A percentile compares a stretch with the other conserved stretches of the same genome.
Conservation (phyloP, 768 basidiomycete species). For the Boletales sp. region DNA sequence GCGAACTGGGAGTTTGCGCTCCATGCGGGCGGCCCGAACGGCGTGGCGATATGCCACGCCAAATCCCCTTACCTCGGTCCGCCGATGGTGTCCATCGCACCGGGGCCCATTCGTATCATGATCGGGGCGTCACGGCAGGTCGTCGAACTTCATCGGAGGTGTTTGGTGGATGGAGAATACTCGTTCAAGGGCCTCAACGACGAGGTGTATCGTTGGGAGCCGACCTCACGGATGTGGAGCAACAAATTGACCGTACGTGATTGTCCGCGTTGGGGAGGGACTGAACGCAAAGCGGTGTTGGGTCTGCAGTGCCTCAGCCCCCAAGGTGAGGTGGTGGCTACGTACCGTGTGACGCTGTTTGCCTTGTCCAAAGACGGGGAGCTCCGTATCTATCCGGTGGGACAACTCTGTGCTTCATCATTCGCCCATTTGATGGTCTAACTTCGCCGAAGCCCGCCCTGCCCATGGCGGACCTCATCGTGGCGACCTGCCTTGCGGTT, state of each 20-base stretch:
- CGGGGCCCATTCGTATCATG: slow-evolving; percentile 17
- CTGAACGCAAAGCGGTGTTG: not conserved
- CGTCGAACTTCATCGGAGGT: slow-evolving; percentile 8
- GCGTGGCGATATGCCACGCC: slow-evolving; percentile 21
- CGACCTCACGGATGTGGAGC: slow-evolving; percentile 8
- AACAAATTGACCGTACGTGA: slow-evolving; percentile 22
- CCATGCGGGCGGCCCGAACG: slow-evolving; percentile 15
- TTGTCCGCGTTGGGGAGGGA: not conserved
- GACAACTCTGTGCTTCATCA: not conserved
- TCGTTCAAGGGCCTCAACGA: slow-evolving; percentile 24
- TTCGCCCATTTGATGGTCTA: not conserved
- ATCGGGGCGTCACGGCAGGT: slow-evolving; percentile 9
- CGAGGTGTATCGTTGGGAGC: slow-evolving; percentile 24
- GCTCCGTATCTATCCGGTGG: slow-evolving; percentile 28
- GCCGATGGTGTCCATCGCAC: slow-evolving; percentile 8
- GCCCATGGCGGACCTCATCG: slow-evolving; percentile 27
- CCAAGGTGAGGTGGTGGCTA: slow-evolving; percentile 23
- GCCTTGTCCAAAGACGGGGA: slow-evolving; percentile 31
- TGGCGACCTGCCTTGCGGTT: slow-evolving; percentile 31
- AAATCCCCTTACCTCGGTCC: slow-evolving; percentile 29
- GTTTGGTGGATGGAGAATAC: slow-evolving; percentile 1
- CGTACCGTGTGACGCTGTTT: slow-evolving; percentile 28
- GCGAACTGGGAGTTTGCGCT: slow-evolving; percentile 23
- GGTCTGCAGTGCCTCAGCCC: slow-evolving; percentile 21
- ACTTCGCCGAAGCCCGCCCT: slow-evolving; percentile 16